Conservation (phyloP, 192 early-diverging fungal genomes). For the Nowakowskiella sp. region DNA sequence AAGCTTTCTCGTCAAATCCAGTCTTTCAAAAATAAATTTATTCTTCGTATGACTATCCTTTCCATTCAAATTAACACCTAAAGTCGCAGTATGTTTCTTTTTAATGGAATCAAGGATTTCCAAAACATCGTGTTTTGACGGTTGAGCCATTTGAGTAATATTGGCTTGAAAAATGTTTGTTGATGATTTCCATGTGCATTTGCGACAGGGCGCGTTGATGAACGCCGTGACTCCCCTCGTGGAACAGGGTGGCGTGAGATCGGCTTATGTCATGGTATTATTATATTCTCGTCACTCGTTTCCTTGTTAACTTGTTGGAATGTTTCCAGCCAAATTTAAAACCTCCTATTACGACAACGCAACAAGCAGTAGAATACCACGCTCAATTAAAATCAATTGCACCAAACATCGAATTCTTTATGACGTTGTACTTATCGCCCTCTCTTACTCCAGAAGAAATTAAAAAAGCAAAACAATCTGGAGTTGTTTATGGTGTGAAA, state of each 20-base stretch:
- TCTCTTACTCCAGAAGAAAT: slow-evolving; percentile 87
- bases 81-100: too few species aligned
- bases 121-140: too few species aligned
- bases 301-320: background rate
- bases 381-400: slow-evolving; percentile 67
- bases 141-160: too few species aligned
- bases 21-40: too few species aligned
- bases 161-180: too few species aligned
- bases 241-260: slow-evolving; percentile 66
- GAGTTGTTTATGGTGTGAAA: slow-evolving; percentile 81
- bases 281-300: background rate
- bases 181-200: slow-evolving; percentile 88
- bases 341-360: slow-evolving; percentile 80
- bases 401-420: slow-evolving; percentile 79
- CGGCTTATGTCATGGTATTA: slow-evolving; percentile 86
- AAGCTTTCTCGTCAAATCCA: too few species aligned
- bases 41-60: too few species aligned
- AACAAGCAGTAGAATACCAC: slow-evolving; percentile 82
- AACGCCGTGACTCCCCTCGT: slow-evolving; percentile 77
- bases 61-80: too few species aligned
- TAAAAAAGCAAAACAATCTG: slow-evolving; percentile 68
- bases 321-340: slow-evolving; percentile 77
- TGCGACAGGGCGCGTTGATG: slow-evolving; percentile 83
- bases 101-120: too few species aligned
- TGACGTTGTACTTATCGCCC: slow-evolving; percentile 87